These are phyloP conservation scores for Leccinum disarticulatum DNA, from an alignment of 768 basidiomycete species.

Conservation along the genomic window DNA sequence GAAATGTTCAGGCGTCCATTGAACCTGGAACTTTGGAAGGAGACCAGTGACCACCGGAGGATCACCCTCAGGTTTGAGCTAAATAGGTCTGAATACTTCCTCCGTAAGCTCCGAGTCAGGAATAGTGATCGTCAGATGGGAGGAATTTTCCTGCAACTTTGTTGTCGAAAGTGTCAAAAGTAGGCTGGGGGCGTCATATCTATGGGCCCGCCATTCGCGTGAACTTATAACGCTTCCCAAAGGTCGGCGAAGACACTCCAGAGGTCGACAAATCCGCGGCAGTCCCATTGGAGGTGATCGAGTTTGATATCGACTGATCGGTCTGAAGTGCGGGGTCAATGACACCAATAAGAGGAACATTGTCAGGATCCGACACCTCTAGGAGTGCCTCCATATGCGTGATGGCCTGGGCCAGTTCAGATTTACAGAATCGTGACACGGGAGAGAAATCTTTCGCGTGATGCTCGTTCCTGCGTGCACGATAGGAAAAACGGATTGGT, in stretches of 20 bases:
- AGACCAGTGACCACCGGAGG: slow-evolving; percentile 78
- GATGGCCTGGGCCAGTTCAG: slow-evolving; percentile 66
- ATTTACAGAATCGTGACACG: slow-evolving; percentile 70
- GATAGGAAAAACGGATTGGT: slow-evolving; percentile 72
- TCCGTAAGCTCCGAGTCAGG: slow-evolving; percentile 51
- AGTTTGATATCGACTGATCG: slow-evolving; percentile 8
- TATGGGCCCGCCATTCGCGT: slow-evolving; percentile 4
- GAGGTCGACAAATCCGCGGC: slow-evolving; percentile 10
- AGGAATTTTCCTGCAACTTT: slow-evolving; percentile 40
- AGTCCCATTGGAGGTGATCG: slow-evolving; percentile 12
- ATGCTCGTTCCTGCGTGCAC: slow-evolving; percentile 74
- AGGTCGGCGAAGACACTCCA: background rate
- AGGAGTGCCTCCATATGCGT: slow-evolving; percentile 64
- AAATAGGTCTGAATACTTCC: slow-evolving; percentile 62
- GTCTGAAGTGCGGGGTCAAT: slow-evolving; percentile 33
- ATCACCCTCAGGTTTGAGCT: slow-evolving; percentile 57
- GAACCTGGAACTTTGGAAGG: slow-evolving; percentile 56
- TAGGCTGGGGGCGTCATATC: slow-evolving; percentile 8
- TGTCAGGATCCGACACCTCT: slow-evolving; percentile 31
- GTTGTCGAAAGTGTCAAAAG: slow-evolving; percentile 7
- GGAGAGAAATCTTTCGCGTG: slow-evolving; percentile 67
- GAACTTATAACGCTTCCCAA: slow-evolving; percentile 9
- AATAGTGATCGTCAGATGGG: slow-evolving; percentile 47
- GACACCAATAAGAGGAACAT: slow-evolving; percentile 20
- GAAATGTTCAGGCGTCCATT: slow-evolving; percentile 87